phyloP scores from a whole-genome alignment of 805 yeast species.

The Barnettozyma vustinii region DNA sequence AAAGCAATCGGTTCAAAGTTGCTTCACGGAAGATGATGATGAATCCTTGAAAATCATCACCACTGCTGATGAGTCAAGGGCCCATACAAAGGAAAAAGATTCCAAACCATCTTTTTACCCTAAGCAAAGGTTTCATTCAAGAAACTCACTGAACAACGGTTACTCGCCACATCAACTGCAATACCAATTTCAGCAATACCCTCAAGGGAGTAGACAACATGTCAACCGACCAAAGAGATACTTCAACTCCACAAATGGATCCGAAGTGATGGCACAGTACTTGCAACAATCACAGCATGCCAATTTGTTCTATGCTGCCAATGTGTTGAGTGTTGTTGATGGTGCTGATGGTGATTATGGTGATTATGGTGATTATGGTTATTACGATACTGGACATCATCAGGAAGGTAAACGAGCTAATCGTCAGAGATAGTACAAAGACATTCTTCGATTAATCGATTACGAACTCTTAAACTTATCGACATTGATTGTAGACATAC shows the following conservation, averaged over 20 bases:
- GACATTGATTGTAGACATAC: neutral
- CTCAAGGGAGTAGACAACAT: conserved; percentile 3
- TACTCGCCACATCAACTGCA: conserved; percentile 10
- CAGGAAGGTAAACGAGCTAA: neutral
- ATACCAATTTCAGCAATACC: conserved; percentile 11
- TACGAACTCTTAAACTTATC: neutral
- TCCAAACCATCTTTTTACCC: neutral
- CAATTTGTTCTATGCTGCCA: conserved; percentile 45
- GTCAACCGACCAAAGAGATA: neutral
- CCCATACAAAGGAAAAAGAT: neutral
- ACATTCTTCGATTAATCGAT: too few species aligned
- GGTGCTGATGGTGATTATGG: conserved; percentile 1
- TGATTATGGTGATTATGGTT: conserved; percentile 1
- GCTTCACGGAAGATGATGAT: conserved; percentile 2
- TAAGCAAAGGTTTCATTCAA: conserved; percentile 6
- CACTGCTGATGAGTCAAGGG: neutral
- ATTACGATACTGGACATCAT: conserved; percentile 2
- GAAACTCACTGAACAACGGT: conserved; percentile 8
- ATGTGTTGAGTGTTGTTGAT: conserved; percentile 46
- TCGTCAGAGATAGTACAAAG: neutral
- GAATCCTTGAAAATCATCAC: conserved; percentile 3
- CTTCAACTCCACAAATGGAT: conserved; percentile 39
- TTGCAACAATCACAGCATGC: conserved; percentile 69
- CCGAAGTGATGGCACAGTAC: conserved; percentile 75
- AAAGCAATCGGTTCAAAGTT: neutral